Conservation (phyloP, 75 land plant genomes). For the Sequoia sempervirens region DNA sequence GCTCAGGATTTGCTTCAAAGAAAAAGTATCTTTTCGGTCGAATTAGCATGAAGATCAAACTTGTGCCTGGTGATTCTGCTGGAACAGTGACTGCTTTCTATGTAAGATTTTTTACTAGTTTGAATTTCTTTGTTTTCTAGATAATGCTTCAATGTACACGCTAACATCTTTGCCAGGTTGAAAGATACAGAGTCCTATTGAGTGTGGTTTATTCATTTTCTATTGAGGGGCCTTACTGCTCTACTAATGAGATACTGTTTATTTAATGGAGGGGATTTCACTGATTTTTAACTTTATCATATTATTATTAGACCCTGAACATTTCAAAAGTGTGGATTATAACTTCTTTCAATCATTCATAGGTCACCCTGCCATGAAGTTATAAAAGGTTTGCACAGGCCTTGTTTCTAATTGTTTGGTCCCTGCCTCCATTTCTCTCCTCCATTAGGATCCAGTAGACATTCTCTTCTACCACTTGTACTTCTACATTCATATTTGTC, state of each 20-base stretch:
- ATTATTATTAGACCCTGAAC: too few species aligned
- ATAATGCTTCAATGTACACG: background rate
- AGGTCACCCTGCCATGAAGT: background rate
- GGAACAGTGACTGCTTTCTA: constrained; percentile 72
- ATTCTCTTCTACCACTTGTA: too few species aligned
- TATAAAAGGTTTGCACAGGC: background rate
- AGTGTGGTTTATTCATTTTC: background rate
- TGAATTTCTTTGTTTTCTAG: background rate
- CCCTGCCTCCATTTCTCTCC: too few species aligned
- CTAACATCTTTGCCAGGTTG: background rate
- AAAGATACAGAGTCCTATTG: background rate
- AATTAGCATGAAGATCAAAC: constrained; percentile 71
- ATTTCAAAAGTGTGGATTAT: too few species aligned
- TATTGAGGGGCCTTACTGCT: background rate
- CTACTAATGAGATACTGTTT: background rate
- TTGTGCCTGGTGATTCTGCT: constrained; percentile 62
- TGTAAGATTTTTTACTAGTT: constrained; percentile 17
- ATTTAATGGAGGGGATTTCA: too few species aligned
- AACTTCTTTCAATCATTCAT: background rate
- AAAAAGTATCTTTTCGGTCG: constrained; percentile 46
- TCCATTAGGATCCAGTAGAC: too few species aligned
- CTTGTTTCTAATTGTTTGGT: too few species aligned
- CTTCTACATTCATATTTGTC: too few species aligned
- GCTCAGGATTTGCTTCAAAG: constrained; percentile 66
- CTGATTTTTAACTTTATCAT: too few species aligned